Conservation (phyloP, 371 early-diverging fungal species). For the Choanephora cucurbitarum region DNA sequence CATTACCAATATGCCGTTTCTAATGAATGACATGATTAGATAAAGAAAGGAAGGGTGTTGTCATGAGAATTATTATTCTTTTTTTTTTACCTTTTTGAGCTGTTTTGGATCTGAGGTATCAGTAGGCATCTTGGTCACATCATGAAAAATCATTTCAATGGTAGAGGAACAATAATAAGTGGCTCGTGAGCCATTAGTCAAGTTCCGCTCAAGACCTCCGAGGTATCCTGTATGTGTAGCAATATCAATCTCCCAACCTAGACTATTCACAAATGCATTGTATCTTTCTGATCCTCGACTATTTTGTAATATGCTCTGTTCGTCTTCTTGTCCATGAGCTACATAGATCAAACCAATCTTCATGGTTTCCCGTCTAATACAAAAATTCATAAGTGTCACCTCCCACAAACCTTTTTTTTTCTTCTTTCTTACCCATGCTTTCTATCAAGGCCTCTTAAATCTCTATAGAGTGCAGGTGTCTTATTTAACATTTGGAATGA, state of each 20-base stretch:
- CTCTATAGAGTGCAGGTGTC: conserved; percentile 67
- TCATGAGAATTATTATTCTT: not conserved
- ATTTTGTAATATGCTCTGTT: conserved; percentile 82
- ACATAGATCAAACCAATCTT: conserved; percentile 93
- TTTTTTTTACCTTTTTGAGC: conserved; percentile 74
- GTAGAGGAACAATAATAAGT: conserved; percentile 84
- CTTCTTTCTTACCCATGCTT: conserved; percentile 67
- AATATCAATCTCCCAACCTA: conserved; percentile 88
- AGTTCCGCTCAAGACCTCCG: conserved; percentile 84
- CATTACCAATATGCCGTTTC: conserved; percentile 98
- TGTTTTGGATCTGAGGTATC: conserved; percentile 79
- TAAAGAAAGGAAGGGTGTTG: not conserved
- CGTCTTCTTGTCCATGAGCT: conserved; percentile 88
- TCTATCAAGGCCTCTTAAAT: conserved; percentile 76
- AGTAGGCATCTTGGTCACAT: conserved; percentile 88
- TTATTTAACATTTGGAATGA: conserved; percentile 71
- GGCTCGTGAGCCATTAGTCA: conserved; percentile 76
- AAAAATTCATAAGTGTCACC: not conserved
- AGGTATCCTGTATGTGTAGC: conserved; percentile 83
- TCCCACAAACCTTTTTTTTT: not conserved
- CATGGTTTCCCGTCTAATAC: conserved; percentile 74
- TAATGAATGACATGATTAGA: conserved; percentile 18
- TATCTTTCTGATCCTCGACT: conserved; percentile 67
- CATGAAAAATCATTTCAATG: conserved; percentile 91
- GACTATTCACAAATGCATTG: conserved; percentile 77